Percentiles rank a stretch among this genome's conserved stretches.
Evolutionary conservation across 495 filamentous ascomycete genomes (phyloP).

Genomic region (Astrocystis sublimbata): DNA sequence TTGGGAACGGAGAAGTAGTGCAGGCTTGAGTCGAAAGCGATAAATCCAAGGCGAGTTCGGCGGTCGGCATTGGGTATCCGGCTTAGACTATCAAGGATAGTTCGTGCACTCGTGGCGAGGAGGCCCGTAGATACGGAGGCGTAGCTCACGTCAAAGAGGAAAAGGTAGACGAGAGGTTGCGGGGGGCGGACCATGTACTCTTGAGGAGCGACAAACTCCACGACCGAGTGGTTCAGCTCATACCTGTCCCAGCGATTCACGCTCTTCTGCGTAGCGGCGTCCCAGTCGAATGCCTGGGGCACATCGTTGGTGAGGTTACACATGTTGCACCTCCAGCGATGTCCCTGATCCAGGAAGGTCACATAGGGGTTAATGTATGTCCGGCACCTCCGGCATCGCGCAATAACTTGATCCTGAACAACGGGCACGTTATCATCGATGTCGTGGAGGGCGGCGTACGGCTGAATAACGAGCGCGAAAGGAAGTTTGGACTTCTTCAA

Average conservation of each 20-base stretch:
- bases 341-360: slow-evolving; percentile 92
- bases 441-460: slow-evolving; percentile 90
- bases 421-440: slow-evolving; percentile 87
- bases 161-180: slow-evolving; percentile 96
- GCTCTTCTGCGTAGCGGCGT: slow-evolving; percentile 82
- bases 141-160: slow-evolving; percentile 96
- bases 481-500: slow-evolving; percentile 96
- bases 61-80: slow-evolving; percentile 96
- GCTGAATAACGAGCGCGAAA: slow-evolving; percentile 94
- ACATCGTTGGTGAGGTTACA: slow-evolving; percentile 98
- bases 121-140: slow-evolving; percentile 87
- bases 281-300: slow-evolving; percentile 98
- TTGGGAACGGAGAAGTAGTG: slow-evolving; percentile 94
- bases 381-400: slow-evolving; percentile 88
- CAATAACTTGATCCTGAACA: slow-evolving; percentile 95
- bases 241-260: slow-evolving; percentile 86
- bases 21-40: slow-evolving; percentile 91
- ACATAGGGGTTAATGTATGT: slow-evolving; percentile 98
- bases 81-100: slow-evolving; percentile 92
- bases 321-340: slow-evolving; percentile 99
- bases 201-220: slow-evolving; percentile 96
- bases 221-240: slow-evolving; percentile 90
- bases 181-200: slow-evolving; percentile 99
- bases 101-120: slow-evolving; percentile 90
- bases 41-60: slow-evolving; percentile 88